Percentiles rank a stretch among this genome's conserved stretches.
Evolutionary conservation across 2,329 filamentous ascomycete genomes (phyloP).

Genomic region (Penicillium olsonii): DNA sequence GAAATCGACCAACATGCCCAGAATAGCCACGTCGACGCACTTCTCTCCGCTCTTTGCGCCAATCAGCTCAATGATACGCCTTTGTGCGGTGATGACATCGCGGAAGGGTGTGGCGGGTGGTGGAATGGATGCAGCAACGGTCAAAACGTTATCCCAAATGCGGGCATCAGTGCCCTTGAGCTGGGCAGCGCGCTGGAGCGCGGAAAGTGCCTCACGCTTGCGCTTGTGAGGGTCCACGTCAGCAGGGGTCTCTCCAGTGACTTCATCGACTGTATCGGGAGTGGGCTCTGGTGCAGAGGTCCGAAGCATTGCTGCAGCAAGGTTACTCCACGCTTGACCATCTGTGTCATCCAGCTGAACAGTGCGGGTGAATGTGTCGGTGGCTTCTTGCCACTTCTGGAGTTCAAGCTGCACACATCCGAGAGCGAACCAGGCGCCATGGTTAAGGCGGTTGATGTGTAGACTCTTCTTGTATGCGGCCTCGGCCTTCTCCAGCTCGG

Average conservation of each 20-base stretch:
- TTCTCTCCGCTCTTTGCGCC: conserved; percentile 68
- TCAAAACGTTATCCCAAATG: conserved; percentile 97
- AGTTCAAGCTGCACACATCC: conserved; percentile 85
- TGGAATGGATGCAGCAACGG: conserved; percentile 74
- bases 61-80: conserved; percentile 74
- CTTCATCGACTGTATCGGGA: conserved; percentile 31
- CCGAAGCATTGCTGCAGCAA: conserved; percentile 78
- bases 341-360: conserved; percentile 86
- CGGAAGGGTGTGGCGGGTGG: conserved; percentile 67
- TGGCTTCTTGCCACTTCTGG: conserved; percentile 73
- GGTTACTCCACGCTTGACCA: conserved; percentile 91
- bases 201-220: conserved; percentile 73
- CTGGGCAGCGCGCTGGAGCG: conserved; percentile 82
- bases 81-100: conserved; percentile 75
- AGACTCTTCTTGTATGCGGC: conserved; percentile 79
- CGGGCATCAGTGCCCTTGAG: conserved; percentile 84
- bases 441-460: conserved; percentile 75
- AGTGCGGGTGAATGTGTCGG: conserved; percentile 78
- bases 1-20: conserved; percentile 72
- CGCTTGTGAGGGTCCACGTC: conserved; percentile 59
- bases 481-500: conserved; percentile 67
- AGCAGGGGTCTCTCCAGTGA: conserved; percentile 20
- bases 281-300: conserved; percentile 36
- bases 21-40: conserved; percentile 72
- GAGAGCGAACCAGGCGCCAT: conserved; percentile 83